Evolutionary conservation across 2,329 filamentous ascomycete species (phyloP), one percentile per base, ranked within the genome.

Genomic region (Exophiala mesophila): DNA sequence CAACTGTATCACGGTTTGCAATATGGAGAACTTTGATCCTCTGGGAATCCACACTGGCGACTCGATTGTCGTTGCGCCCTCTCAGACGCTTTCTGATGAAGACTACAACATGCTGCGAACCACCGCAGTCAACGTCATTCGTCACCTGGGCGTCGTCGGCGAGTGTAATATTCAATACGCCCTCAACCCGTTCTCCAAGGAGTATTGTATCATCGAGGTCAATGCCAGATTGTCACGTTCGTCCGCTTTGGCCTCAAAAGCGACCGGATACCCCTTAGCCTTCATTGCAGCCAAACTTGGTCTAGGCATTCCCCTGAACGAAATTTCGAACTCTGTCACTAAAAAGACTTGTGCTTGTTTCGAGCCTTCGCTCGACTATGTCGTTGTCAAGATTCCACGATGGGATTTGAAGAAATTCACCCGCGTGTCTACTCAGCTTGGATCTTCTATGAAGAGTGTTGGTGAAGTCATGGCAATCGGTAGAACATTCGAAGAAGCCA

Each of bases 401-500:
- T 98, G 92, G 92, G 92, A 98, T 69, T 69, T 98, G 60, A 97
- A 97, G 76, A 98, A 98, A 71, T 98, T 98, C 68, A 94, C 87
- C 19, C 82, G 92, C 54, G 92, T 97, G 16, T 97, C 90, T 3
- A 97, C 89, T 1, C 84, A 94, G 61, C 83, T 98, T 17, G 90
- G 89, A 20, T 97, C 92, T 3, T 95, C 90, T 9, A 98, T 98
- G 92, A 98, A 97, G 82, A 95, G 88, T 77, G 89, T 98, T 39
- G 92, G 92, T 60, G 92, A 98, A 65, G 92, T 98, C 54, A 97
- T 98, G 92, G 90, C 85, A 59, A 96, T 98, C 55, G 92, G 92
- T 44, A 76, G 92, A 54, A 94, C 86, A 1, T 98, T 98, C 57
- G 92, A 98, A 67, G 92, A 98, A 68, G 92, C 92, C 6, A 95